These are phyloP conservation scores for Fusarium fujikuroi DNA, from an alignment of 2,329 filamentous ascomycete species.

Conservation along the genomic window DNA sequence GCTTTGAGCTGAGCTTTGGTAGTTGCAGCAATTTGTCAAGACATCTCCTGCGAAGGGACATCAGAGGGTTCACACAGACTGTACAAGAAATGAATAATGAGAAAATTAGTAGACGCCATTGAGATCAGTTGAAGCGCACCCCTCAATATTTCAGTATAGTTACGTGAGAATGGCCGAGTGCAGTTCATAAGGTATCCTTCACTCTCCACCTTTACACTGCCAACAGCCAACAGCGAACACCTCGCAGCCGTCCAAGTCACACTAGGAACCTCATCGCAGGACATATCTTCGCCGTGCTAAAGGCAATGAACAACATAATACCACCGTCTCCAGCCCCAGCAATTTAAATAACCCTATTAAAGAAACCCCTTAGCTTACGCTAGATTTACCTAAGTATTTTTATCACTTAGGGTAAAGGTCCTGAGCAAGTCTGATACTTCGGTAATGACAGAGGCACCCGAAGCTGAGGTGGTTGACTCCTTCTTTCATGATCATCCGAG, in stretches of 20 bases:
- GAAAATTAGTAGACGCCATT: fast-evolving
- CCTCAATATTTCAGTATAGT: not conserved
- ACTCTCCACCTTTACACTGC: not conserved
- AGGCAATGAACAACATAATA: too few species aligned
- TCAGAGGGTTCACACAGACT: too few species aligned
- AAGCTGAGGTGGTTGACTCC: not conserved
- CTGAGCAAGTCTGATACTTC: not conserved
- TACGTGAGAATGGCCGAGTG: not conserved
- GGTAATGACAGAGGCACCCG: not conserved
- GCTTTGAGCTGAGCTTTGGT: not conserved
- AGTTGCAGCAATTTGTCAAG: not conserved
- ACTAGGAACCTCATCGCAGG: too few species aligned
- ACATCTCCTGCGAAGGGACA: not conserved
- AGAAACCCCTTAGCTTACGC: too few species aligned
- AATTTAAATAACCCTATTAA: too few species aligned
- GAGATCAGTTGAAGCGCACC: fast-evolving
- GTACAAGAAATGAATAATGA: fast-evolving
- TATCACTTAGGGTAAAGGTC: too few species aligned
- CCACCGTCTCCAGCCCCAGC: too few species aligned
- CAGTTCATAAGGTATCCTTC: not conserved
- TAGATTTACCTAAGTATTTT: too few species aligned
- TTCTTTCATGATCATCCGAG: not conserved
- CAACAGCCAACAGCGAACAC: not conserved
- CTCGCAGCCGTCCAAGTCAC: too few species aligned
- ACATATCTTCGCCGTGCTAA: too few species aligned